Conservation (phyloP, 306 rosid species). For the Lupinus albus region DNA sequence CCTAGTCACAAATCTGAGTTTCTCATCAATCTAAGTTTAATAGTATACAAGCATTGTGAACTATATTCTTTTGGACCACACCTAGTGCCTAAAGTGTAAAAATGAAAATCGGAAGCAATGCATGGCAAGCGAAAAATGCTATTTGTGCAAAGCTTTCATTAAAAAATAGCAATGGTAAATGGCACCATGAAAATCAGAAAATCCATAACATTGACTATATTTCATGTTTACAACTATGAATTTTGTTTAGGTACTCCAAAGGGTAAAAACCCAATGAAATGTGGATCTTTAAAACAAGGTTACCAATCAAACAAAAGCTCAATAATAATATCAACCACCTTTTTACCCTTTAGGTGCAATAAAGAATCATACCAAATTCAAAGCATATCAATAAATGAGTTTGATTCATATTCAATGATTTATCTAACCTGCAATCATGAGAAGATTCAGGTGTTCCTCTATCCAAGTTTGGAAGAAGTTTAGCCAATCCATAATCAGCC, state of each 20-base stretch:
- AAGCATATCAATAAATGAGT: conserved; percentile 24
- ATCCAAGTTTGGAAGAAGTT: conserved; percentile 61
- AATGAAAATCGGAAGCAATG: conserved; percentile 8
- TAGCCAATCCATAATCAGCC: conserved; percentile 83
- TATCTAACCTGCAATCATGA: conserved; percentile 69
- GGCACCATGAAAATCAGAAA: conserved; percentile 33
- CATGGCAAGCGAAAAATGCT: neutral
- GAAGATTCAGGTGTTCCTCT: conserved; percentile 67
- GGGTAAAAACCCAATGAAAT: conserved; percentile 9
- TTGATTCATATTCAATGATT: conserved; percentile 22
- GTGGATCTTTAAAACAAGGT: conserved; percentile 30
- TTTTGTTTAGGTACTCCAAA: conserved; percentile 26
- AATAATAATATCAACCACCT: conserved; percentile 31
- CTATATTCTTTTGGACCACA: conserved; percentile 24
- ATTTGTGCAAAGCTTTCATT: conserved; percentile 10
- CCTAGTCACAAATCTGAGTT: neutral
- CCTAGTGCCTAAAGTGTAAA: conserved; percentile 11
- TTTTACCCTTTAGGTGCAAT: conserved; percentile 22
- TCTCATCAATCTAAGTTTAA: neutral
- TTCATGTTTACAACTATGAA: conserved; percentile 8
- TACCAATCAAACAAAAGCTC: conserved; percentile 23
- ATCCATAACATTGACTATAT: conserved; percentile 18
- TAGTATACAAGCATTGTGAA: conserved; percentile 17
- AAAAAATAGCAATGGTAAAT: conserved; percentile 11
- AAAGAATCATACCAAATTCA: conserved; percentile 12